phyloP scores from a whole-genome alignment of 1,284 basidiomycete genomes.

The Sporisorium iseilematis-ciliati region DNA sequence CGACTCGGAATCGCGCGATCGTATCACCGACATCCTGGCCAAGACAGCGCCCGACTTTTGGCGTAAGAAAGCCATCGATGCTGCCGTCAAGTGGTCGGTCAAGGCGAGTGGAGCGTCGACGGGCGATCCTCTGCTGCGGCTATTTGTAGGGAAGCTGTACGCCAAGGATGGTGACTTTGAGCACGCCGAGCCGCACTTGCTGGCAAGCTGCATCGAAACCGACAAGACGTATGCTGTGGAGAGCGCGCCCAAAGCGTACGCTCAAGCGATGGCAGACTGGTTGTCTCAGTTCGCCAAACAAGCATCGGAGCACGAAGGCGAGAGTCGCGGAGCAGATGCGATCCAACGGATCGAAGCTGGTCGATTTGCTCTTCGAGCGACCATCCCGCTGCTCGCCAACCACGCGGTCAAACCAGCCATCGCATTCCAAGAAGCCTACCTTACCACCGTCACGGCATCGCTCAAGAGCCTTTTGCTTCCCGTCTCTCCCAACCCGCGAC shows the following conservation, averaged over 20 bases:
- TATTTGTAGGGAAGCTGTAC: constrained; percentile 61
- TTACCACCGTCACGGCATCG: constrained; percentile 34
- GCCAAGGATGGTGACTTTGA: constrained; percentile 41
- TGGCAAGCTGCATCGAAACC: constrained; percentile 45
- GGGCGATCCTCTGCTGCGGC: constrained; percentile 60
- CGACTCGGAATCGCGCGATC: constrained; percentile 50
- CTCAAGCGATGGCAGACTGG: constrained; percentile 60
- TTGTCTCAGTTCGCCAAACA: constrained; percentile 39
- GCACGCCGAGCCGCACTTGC: constrained; percentile 57
- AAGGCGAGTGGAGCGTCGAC: constrained; percentile 41
- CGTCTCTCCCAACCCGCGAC: constrained; percentile 64
- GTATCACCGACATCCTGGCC: constrained; percentile 52
- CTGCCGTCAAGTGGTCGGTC: constrained; percentile 64
- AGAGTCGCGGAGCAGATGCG: constrained; percentile 32
- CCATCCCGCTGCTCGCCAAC: constrained; percentile 50
- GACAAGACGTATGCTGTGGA: constrained; percentile 39
- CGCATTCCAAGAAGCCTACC: constrained; percentile 53
- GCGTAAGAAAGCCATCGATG: constrained; percentile 65
- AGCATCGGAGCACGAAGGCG: constrained; percentile 38
- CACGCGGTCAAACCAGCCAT: constrained; percentile 27
- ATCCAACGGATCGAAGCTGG: constrained; percentile 58
- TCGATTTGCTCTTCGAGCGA: constrained; percentile 54
- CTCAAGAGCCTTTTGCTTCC: constrained; percentile 62
- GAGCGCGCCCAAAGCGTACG: constrained; percentile 48
- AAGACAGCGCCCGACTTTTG: constrained; percentile 63